A percentile compares a stretch with the other conserved stretches of the same genome.
These are phyloP conservation scores for Aeminium ludgeri DNA, from an alignment of 495 filamentous ascomycete species.

Conservation along the genomic window DNA sequence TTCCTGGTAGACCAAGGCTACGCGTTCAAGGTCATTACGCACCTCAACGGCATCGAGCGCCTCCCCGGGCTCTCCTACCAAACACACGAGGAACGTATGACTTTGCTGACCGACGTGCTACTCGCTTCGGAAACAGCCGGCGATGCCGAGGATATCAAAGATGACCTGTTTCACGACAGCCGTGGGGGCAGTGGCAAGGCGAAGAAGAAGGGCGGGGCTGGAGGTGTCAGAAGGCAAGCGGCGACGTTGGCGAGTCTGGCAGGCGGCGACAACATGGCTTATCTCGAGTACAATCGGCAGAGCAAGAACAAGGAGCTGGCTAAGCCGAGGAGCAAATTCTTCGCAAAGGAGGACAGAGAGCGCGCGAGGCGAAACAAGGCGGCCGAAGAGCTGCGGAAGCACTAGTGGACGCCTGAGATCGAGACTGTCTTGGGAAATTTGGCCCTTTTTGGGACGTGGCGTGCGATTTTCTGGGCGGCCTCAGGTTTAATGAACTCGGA, in stretches of 20 bases:
- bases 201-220: conserved; percentile 30
- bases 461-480: no score
- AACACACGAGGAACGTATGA: conserved; percentile 65
- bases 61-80: conserved; percentile 65
- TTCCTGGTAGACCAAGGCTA: conserved; percentile 98
- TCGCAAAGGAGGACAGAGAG: conserved; percentile 70
- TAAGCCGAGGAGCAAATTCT: conserved; percentile 47
- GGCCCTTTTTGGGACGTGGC: no score
- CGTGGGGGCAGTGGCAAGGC: conserved; percentile 25
- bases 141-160: conserved; percentile 60
- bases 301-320: conserved; percentile 64
- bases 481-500: no score
- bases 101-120: conserved; percentile 82
- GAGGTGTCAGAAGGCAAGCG: conserved; percentile 55
- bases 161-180: conserved; percentile 60
- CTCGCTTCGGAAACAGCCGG: conserved; percentile 69
- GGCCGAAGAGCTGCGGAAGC: conserved; percentile 12
- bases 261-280: conserved; percentile 92
- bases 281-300: conserved; percentile 63
- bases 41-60: conserved; percentile 77
- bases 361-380: conserved; percentile 41
- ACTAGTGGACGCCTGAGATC: neutral
- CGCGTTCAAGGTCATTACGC: conserved; percentile 97
- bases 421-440: no score
- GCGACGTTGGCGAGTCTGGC: conserved; percentile 70